phyloP scores from a whole-genome alignment of 2,329 filamentous ascomycete species.

The Xylariaceae sp. region DNA sequence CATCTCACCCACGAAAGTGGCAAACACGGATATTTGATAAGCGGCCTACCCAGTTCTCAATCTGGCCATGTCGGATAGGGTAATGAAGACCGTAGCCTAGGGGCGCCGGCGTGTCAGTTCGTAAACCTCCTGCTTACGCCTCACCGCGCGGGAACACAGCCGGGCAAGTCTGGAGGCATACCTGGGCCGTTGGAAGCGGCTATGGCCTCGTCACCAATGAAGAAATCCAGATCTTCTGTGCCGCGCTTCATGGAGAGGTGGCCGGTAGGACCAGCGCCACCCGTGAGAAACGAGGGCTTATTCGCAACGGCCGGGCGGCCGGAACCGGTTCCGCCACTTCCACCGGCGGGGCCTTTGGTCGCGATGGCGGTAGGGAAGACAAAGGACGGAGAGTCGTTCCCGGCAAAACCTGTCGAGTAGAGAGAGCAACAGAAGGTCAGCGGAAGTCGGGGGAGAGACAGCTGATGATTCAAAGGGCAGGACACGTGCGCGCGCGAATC shows the following conservation, averaged over 20 bases:
- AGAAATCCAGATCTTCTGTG: constrained; percentile 97
- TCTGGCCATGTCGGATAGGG: constrained; percentile 94
- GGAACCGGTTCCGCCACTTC: constrained; percentile 71
- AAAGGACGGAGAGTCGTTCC: constrained; percentile 98
- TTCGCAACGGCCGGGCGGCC: constrained; percentile 87
- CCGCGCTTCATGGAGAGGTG: constrained; percentile 89
- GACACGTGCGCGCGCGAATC: background rate
- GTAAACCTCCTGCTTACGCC: constrained; percentile 13
- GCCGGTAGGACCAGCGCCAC: constrained; percentile 76
- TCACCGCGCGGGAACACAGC: background rate
- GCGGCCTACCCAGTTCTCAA: constrained; percentile 85
- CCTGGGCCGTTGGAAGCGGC: constrained; percentile 77
- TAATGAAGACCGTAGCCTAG: constrained; percentile 93
- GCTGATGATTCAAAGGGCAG: background rate
- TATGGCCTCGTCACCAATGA: constrained; percentile 95
- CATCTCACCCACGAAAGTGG: background rate
- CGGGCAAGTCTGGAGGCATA: constrained; percentile 37
- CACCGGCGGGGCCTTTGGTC: constrained; percentile 74
- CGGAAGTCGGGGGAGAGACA: constrained; percentile 4
- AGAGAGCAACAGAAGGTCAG: constrained; percentile 25
- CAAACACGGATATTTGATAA: background rate
- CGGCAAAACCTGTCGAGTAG: constrained; percentile 73
- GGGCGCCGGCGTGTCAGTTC: constrained; percentile 3
- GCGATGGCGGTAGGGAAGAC: constrained; percentile 99
- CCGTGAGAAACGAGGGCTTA: constrained; percentile 92